Conservation (phyloP, 345 rosid species). For the Eucalyptus sp. region DNA sequence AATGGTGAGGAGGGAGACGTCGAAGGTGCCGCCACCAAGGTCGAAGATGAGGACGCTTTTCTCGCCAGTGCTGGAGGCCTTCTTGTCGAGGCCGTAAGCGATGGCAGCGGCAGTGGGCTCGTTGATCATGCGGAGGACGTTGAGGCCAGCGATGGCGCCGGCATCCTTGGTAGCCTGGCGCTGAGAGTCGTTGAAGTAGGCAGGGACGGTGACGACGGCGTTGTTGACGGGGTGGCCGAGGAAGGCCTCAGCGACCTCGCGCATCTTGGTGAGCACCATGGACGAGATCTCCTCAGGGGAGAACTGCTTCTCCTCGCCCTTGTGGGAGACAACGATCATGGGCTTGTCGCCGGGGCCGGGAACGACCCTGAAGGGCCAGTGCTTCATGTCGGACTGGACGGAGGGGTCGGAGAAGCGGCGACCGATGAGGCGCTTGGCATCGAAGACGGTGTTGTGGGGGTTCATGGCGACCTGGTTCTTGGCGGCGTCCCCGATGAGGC, state of each 20-base stretch:
- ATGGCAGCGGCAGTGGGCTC: slow-evolving; percentile 21
- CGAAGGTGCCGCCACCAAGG: slow-evolving; percentile 23
- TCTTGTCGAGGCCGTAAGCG: slow-evolving; percentile 21
- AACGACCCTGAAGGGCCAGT: slow-evolving; percentile 15
- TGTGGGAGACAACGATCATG: slow-evolving; percentile 8
- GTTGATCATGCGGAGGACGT: slow-evolving; percentile 16
- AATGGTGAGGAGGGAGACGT: slow-evolving; percentile 18
- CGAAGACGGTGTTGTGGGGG: slow-evolving; percentile 21
- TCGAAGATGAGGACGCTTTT: slow-evolving; percentile 18
- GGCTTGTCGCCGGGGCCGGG: slow-evolving; percentile 11
- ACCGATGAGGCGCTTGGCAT: slow-evolving; percentile 18
- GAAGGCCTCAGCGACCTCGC: neutral
- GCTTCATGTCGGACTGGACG: slow-evolving; percentile 11
- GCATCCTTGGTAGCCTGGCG: slow-evolving; percentile 49
- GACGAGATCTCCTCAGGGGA: slow-evolving; percentile 12
- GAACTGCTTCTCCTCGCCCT: slow-evolving; percentile 16
- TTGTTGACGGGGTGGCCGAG: slow-evolving; percentile 6
- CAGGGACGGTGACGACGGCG: slow-evolving; percentile 19
- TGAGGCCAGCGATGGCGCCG: slow-evolving; percentile 29
- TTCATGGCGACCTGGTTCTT: slow-evolving; percentile 28
- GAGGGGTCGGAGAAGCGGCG: slow-evolving; percentile 6
- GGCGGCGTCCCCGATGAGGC: slow-evolving; percentile 19
- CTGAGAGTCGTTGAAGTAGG: slow-evolving; percentile 39
- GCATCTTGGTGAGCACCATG: slow-evolving; percentile 12
- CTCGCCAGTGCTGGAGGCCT: slow-evolving; percentile 9